These are phyloP conservation scores for Conticribra guillardii DNA, from an alignment of 108 stramenopile species.

Conservation along the genomic window DNA sequence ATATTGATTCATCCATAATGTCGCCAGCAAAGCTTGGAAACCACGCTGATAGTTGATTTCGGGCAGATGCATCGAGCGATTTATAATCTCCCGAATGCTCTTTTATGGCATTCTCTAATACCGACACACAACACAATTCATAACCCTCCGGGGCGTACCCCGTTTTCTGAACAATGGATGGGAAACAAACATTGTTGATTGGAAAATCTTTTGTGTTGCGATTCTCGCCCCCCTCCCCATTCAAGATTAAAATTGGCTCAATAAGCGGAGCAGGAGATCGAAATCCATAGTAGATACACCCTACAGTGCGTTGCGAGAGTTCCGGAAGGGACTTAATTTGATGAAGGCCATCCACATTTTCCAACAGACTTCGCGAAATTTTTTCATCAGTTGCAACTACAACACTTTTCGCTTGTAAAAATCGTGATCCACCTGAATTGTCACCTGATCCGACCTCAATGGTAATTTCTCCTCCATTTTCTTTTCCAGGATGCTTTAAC, in stretches of 20 bases:
- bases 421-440: conserved; percentile 1
- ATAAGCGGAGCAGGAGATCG: conserved; percentile 63
- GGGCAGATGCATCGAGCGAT: conserved; percentile 64
- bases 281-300: conserved; percentile 82
- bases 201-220: conserved; percentile 55
- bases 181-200: conserved; percentile 89
- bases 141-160: conserved; percentile 75
- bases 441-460: conserved; percentile 2
- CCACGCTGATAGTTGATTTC: conserved; percentile 69
- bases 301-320: conserved; percentile 74
- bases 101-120: conserved; percentile 67
- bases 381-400: conserved; percentile 80
- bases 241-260: conserved; percentile 85
- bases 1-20: conserved; percentile 63
- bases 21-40: conserved; percentile 58
- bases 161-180: conserved; percentile 67
- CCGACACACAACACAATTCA: conserved; percentile 74
- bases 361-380: conserved; percentile 59
- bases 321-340: conserved; percentile 34
- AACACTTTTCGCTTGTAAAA: conserved; percentile 50
- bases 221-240: conserved; percentile 52
- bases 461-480: background rate
- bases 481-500: conserved; percentile 33
- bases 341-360: conserved; percentile 53
- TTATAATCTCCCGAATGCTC: conserved; percentile 51